Evolutionary conservation across 2,329 filamentous ascomycete genomes (phyloP), one percentile per base, ranked within the genome.

Genomic region (Blumeria graminis): DNA sequence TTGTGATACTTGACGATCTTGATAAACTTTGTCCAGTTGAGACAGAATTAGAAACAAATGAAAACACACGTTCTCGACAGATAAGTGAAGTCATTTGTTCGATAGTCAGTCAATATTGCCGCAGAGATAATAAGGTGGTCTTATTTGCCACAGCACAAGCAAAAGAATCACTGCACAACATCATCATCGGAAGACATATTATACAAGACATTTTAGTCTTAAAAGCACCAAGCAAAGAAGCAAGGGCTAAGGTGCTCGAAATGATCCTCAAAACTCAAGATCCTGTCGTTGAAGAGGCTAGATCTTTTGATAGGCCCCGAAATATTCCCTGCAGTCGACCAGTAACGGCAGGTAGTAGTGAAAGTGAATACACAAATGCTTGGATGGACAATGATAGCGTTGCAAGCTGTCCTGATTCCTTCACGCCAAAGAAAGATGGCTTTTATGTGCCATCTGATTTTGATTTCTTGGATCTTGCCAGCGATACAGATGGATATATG

Each of bases 401-500:
- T 18, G 16, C 10, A 1, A 32, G 22, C 13, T 14, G 33, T 35
- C 14, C 14, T 18, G 83, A 80, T 8, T 75, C 76, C 4, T 82
- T 80, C 59, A 73, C 76, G 48, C 68, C 71, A 6, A 63, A 69
- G 62, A 67, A 64, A 56, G 76, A 77, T 56, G 34, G 14, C 22
- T 92, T 94, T 63, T 69, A 82, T 1, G 71, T 94, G 6, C 84
- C 88, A 57, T 71, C 78, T 0, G 77, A 84, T 53, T 77, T 98
- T 9, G 92, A 98, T 67, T 86, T 96, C 57, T 77, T 96, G 8
- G 90, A 96, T 60, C 76, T 98, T 57, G 88, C 93, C 16, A 89
- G 92, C 1, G 83, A 90, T 62, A 96, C 90, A 0, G 92, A 98
- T 65, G 92, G 92, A 0, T 98, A 96, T 66, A 95, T 96, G 89